Evolutionary conservation across 257 asterid species (phyloP).

Genomic region (Catharanthus roseus): DNA sequence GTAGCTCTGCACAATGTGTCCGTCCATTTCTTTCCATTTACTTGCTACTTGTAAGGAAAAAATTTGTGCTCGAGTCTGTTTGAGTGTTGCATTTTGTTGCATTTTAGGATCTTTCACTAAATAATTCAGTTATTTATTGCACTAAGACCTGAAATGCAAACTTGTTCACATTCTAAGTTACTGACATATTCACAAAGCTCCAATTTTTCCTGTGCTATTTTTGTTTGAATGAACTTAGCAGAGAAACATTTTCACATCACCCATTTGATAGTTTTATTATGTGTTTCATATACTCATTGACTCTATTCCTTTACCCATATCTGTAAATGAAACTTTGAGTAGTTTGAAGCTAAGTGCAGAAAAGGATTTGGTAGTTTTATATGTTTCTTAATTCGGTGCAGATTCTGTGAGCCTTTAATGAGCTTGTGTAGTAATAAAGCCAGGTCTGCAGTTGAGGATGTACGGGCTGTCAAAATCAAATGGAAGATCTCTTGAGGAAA

Average conservation of each 20-base stretch:
- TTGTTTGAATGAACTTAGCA: neutral
- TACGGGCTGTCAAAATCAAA: conserved; percentile 31
- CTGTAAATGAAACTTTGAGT: neutral
- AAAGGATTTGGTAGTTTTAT: neutral
- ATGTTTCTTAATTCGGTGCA: conserved; percentile 20
- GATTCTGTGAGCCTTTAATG: conserved; percentile 78
- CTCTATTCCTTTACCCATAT: too few species aligned
- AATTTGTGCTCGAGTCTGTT: too few species aligned
- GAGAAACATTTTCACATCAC: neutral
- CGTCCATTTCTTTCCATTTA: neutral
- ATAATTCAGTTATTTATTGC: too few species aligned
- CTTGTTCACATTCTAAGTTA: neutral
- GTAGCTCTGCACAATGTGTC: too few species aligned
- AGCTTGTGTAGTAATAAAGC: conserved; percentile 38
- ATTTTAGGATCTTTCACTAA: too few species aligned
- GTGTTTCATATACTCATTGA: too few species aligned
- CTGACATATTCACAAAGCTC: neutral
- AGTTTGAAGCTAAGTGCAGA: neutral
- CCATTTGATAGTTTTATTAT: too few species aligned
- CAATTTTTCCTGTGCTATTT: neutral
- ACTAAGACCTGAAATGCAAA: neutral
- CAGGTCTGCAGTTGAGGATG: conserved; percentile 34
- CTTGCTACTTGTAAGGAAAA: too few species aligned
- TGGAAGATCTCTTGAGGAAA: conserved; percentile 71
- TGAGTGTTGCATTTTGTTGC: too few species aligned